Conservation (phyloP, 345 rosid genomes). For the Lepidium aucheri region DNA sequence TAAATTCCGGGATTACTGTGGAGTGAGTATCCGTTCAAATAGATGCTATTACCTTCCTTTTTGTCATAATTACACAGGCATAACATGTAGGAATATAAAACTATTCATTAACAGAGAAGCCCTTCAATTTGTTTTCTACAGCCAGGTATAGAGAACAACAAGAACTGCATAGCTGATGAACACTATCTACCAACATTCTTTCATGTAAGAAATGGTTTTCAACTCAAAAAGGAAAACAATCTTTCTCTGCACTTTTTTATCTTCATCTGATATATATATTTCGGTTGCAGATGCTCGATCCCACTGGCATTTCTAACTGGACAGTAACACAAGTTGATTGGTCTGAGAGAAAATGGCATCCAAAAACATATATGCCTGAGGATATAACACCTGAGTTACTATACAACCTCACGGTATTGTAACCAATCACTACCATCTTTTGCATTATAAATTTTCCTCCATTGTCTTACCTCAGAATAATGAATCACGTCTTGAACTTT, state of each 20-base stretch:
- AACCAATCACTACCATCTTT: background rate
- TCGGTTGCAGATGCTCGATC: slow-evolving; percentile 69
- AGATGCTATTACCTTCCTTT: background rate
- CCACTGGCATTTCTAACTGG: slow-evolving; percentile 86
- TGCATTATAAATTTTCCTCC: background rate
- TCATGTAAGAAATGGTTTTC: slow-evolving; percentile 42
- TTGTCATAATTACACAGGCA: background rate
- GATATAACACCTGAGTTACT: slow-evolving; percentile 63
- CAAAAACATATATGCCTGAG: slow-evolving; percentile 66
- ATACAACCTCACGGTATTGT: slow-evolving; percentile 70
- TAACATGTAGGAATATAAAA: background rate
- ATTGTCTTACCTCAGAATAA: background rate
- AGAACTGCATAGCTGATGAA: slow-evolving; percentile 96
- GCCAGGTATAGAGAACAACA: slow-evolving; percentile 92
- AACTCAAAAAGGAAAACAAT: background rate
- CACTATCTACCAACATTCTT: slow-evolving; percentile 96
- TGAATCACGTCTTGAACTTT: background rate
- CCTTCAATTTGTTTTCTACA: slow-evolving; percentile 31
- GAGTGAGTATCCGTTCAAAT: slow-evolving; percentile 35
- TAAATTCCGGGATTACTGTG: slow-evolving; percentile 85
- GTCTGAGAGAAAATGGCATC: slow-evolving; percentile 99
- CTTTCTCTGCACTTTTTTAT: background rate
- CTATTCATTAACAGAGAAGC: background rate
- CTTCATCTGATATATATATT: background rate
- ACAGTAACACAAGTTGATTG: slow-evolving; percentile 95